phyloP scores from a whole-genome alignment of 768 basidiomycete species.

The Tremella mesenterica region DNA sequence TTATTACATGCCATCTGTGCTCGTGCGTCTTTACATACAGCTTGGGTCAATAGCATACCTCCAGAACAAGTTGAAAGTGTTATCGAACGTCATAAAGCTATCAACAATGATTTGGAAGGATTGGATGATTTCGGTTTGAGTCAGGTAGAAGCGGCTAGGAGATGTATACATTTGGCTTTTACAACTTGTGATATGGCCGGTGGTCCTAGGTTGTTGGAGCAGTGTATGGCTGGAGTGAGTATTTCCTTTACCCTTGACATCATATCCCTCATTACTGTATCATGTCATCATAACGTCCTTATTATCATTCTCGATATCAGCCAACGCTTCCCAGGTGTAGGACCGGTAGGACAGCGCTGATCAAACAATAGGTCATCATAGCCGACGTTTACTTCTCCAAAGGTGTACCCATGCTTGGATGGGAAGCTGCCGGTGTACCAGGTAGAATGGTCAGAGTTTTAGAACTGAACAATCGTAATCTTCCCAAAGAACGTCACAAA shows the following conservation, averaged over 20 bases:
- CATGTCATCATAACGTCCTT: too few species aligned
- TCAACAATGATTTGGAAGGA: conserved; percentile 17
- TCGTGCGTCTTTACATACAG: conserved; percentile 64
- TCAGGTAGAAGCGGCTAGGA: conserved; percentile 17
- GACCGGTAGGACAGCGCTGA: too few species aligned
- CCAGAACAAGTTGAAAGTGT: conserved; percentile 21
- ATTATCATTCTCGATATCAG: too few species aligned
- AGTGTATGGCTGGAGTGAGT: conserved; percentile 28
- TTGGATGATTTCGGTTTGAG: conserved; percentile 33
- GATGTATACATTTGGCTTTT: conserved; percentile 12
- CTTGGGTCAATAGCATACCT: conserved; percentile 47
- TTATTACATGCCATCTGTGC: conserved; percentile 83
- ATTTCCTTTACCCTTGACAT: not conserved
- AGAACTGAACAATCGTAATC: conserved; percentile 23
- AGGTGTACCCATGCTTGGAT: conserved; percentile 32
- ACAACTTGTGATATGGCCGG: conserved; percentile 20
- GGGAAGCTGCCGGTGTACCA: conserved; percentile 24
- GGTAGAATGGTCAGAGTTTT: conserved; percentile 24
- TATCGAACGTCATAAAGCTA: conserved; percentile 7
- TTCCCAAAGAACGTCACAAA: conserved; percentile 11
- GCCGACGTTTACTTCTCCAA: conserved; percentile 28
- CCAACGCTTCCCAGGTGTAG: too few species aligned
- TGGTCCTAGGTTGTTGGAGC: conserved; percentile 21
- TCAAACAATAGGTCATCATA: conserved; percentile 23
- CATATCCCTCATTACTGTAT: not conserved